Evolutionary conservation across 352 stramenopile genomes (phyloP).

Genomic region (Phytopythium delawarense): DNA sequence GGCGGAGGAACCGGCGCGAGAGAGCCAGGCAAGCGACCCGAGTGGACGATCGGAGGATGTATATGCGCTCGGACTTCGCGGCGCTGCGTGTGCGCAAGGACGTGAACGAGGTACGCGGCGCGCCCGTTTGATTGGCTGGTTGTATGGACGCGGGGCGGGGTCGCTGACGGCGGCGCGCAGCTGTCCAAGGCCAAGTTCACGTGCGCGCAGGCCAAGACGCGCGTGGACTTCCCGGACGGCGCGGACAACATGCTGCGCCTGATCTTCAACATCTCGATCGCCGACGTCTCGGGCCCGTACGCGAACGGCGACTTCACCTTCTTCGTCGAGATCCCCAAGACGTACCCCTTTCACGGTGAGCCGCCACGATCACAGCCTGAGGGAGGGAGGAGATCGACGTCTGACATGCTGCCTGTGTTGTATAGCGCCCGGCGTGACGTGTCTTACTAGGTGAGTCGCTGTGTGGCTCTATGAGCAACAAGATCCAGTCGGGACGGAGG

Average conservation of each 20-base stretch:
- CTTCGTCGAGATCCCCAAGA: conserved; percentile 84
- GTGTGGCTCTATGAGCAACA: too few relatives aligned
- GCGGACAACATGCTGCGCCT: conserved; percentile 75
- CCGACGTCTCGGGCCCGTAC: conserved; percentile 65
- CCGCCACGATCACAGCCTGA: background rate
- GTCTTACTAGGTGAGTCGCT: conserved; percentile 48
- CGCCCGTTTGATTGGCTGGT: background rate
- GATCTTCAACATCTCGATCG: conserved; percentile 80
- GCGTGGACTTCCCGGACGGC: conserved; percentile 81
- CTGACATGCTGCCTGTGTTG: conserved; percentile 5
- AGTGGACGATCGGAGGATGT: conserved; percentile 9
- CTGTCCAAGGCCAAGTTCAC: conserved; percentile 80
- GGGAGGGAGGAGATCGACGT: background rate
- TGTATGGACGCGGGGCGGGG: background rate
- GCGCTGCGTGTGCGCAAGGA: conserved; percentile 81
- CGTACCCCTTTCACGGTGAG: conserved; percentile 81
- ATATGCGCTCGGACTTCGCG: conserved; percentile 76
- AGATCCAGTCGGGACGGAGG: background rate
- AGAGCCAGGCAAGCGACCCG: background rate
- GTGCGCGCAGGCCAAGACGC: conserved; percentile 69
- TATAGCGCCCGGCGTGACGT: conserved; percentile 67
- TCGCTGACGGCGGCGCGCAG: conserved; percentile 21
- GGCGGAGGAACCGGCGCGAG: background rate
- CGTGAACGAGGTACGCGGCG: conserved; percentile 65
- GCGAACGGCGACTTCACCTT: conserved; percentile 85